Evolutionary conservation across 2,329 filamentous ascomycete genomes (phyloP).

Genomic region (Fusarium nanum): DNA sequence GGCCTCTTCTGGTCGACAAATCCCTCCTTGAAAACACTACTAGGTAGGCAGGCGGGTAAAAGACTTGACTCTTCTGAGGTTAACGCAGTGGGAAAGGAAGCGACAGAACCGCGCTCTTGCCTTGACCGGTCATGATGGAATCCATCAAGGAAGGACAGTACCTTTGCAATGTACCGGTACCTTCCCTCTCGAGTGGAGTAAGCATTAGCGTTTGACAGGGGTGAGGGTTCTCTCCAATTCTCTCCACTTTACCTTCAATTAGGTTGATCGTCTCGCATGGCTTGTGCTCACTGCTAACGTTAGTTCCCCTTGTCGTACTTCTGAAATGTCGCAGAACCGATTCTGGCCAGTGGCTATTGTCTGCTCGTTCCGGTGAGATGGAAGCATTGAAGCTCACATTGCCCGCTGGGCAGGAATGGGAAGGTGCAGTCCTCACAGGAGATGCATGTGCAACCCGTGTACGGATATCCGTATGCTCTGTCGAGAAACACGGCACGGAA

Average conservation of each 20-base stretch:
- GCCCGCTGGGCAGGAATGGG: background rate
- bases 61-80: background rate
- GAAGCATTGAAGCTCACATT: background rate
- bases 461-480: background rate
- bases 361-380: conserved; percentile 10
- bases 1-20: background rate
- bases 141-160: conserved; percentile 18
- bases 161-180: conserved; percentile 36
- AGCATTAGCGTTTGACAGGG: conserved; percentile 14
- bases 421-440: background rate
- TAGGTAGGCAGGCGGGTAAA: background rate
- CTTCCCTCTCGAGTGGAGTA: conserved; percentile 24
- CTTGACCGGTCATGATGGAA: background rate
- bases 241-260: conserved; percentile 36
- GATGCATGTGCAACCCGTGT: background rate
- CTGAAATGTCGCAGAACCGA: conserved; percentile 23
- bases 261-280: conserved; percentile 39
- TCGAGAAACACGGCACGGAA: conserved; percentile 6
- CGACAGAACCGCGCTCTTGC: conserved; percentile 8
- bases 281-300: conserved; percentile 12
- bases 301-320: conserved; percentile 5
- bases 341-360: background rate
- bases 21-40: background rate
- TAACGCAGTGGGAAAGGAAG: background rate
- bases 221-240: conserved; percentile 30